phyloP scores from a whole-genome alignment of 2,329 filamentous ascomycete species.

The Cryphonectria japonica region DNA sequence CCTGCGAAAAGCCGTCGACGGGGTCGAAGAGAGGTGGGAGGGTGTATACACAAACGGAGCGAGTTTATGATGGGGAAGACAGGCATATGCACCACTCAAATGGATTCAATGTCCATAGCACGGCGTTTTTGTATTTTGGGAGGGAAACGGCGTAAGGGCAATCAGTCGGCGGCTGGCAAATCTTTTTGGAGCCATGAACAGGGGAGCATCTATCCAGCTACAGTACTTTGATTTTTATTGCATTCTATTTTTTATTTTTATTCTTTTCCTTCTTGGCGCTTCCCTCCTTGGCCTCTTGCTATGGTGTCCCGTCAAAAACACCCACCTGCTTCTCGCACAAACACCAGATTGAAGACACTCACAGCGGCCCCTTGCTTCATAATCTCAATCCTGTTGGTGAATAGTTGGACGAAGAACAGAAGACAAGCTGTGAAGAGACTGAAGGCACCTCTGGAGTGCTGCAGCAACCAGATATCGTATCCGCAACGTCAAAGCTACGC shows the following conservation, averaged over 20 bases:
- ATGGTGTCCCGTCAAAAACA: not conserved
- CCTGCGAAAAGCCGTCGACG: constrained; percentile 65
- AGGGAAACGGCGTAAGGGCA: not conserved
- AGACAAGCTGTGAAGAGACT: not conserved
- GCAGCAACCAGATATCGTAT: not conserved
- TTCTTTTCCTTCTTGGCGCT: not conserved
- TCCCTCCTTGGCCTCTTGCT: not conserved
- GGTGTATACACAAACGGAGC: constrained; percentile 49
- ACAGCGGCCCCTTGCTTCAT: not conserved
- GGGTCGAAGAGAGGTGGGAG: constrained; percentile 65
- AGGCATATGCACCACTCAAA: not conserved
- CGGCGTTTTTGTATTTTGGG: constrained; percentile 7
- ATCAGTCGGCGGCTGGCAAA: not conserved
- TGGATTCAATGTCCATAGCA: constrained; percentile 16
- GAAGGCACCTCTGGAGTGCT: not conserved
- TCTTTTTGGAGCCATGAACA: not conserved
- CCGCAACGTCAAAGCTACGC: too few relatives aligned
- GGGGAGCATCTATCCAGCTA: not conserved
- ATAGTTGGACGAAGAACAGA: not conserved
- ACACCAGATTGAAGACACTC: not conserved
- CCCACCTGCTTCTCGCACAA: not conserved
- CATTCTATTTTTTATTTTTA: not conserved
- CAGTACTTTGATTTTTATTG: not conserved
- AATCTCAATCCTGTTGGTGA: not conserved
- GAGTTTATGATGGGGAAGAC: not conserved